Percentiles rank a stretch among this genome's conserved stretches.
Conservation (phyloP, 78 protist species). For the Goniomonas avonlea region DNA sequence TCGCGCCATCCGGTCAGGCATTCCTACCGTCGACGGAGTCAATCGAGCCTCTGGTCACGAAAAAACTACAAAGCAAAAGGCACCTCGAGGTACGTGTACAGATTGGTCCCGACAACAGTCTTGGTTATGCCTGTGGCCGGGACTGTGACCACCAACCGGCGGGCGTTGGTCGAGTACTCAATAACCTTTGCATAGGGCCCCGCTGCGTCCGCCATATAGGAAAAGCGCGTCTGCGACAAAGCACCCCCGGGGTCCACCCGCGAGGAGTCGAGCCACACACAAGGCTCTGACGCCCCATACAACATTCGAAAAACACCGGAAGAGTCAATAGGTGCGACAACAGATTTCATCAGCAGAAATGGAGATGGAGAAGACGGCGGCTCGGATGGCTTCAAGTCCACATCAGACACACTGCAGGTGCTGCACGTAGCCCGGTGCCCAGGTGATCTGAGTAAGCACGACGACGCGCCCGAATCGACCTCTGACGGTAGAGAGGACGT, state of each 20-base stretch:
- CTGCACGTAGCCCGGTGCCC: background rate
- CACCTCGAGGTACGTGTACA: background rate
- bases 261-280: slow-evolving; percentile 60
- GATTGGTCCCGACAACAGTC: background rate
- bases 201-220: too few relatives aligned
- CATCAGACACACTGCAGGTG: background rate
- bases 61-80: background rate
- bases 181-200: too few relatives aligned
- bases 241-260: background rate
- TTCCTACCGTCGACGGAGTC: background rate
- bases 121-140: background rate
- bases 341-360: too few relatives aligned
- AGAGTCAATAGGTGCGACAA: too few relatives aligned
- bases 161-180: too few relatives aligned
- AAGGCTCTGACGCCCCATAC: too few relatives aligned
- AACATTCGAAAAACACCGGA: too few relatives aligned
- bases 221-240: slow-evolving; percentile 43
- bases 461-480: background rate
- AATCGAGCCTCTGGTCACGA: background rate
- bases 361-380: too few relatives aligned
- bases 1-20: background rate
- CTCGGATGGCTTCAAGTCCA: too few relatives aligned
- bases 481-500: background rate
- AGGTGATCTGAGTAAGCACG: background rate
- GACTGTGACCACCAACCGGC: too few relatives aligned